phyloP scores from a whole-genome alignment of 352 stramenopile species.

The Phytophthora rubi region DNA sequence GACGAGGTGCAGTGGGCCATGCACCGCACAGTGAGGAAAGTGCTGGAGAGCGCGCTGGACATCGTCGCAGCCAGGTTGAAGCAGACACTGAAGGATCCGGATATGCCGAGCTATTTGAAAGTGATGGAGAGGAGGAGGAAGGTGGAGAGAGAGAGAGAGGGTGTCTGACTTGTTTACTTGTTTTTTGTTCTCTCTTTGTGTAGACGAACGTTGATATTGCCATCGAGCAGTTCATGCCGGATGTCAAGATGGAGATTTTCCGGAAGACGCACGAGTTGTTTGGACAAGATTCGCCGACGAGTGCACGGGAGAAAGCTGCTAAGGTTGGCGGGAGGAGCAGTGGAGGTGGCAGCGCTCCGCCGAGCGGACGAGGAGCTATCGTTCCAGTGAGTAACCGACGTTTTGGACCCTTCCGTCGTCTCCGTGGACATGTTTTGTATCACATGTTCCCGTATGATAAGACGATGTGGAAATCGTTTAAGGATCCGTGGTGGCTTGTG shows the following conservation, averaged over 20 bases:
- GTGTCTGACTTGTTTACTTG: no score
- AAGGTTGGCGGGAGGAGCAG: slow-evolving; percentile 7
- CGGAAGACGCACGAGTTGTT: slow-evolving; percentile 85
- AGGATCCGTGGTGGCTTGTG: slow-evolving; percentile 80
- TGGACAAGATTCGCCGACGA: slow-evolving; percentile 37
- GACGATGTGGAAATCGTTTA: slow-evolving; percentile 87
- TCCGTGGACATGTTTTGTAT: slow-evolving; percentile 85
- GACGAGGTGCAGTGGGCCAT: slow-evolving; percentile 83
- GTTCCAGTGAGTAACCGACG: slow-evolving; percentile 14
- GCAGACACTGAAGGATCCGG: slow-evolving; percentile 76
- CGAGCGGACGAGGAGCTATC: slow-evolving; percentile 5
- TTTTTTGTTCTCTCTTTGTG: background rate
- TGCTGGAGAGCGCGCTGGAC: slow-evolving; percentile 80
- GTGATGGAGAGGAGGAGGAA: slow-evolving; percentile 10
- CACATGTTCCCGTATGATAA: slow-evolving; percentile 90
- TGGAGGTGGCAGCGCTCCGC: background rate
- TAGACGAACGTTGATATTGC: slow-evolving; percentile 83
- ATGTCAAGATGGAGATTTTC: slow-evolving; percentile 91
- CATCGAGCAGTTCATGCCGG: slow-evolving; percentile 88
- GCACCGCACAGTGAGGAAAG: slow-evolving; percentile 79
- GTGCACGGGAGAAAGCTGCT: slow-evolving; percentile 8
- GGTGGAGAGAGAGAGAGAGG: no score
- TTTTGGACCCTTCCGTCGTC: slow-evolving; percentile 40
- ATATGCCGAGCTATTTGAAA: slow-evolving; percentile 88
- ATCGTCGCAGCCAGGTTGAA: slow-evolving; percentile 80